These are phyloP conservation scores for Myriosclerotinia duriaeana DNA, from an alignment of 2,329 filamentous ascomycete species.

Conservation along the genomic window DNA sequence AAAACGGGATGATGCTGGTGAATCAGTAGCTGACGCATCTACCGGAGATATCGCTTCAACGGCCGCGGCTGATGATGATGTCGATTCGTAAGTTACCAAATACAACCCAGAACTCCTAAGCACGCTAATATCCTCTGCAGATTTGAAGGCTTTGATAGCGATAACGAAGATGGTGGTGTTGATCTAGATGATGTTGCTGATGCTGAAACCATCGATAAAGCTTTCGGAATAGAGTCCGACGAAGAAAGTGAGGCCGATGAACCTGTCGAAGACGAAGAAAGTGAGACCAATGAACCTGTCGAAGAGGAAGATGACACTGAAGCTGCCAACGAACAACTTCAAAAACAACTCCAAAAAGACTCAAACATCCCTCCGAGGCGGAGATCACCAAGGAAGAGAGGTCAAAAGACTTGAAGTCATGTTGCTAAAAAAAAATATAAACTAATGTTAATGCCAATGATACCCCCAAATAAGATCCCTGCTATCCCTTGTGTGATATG, in stretches of 20 bases:
- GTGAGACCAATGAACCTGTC: conserved; percentile 42
- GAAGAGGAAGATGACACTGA: conserved; percentile 35
- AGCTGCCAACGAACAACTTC: conserved; percentile 36
- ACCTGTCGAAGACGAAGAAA: conserved; percentile 36
- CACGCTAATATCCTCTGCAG: conserved; percentile 24
- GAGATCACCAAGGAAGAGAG: conserved; percentile 38
- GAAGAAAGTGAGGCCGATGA: conserved; percentile 46
- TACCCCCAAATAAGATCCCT: not conserved
- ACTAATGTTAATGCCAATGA: conserved; percentile 19
- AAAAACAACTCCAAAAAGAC: conserved; percentile 33
- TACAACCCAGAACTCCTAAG: not conserved
- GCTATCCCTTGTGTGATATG: not conserved
- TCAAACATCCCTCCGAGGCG: conserved; percentile 27
- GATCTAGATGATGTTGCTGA: conserved; percentile 36
- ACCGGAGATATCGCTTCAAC: conserved; percentile 41
- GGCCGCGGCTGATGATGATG: conserved; percentile 32
- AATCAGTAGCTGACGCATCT: conserved; percentile 45
- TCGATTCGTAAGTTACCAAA: conserved; percentile 31
- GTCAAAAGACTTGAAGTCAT: conserved; percentile 32
- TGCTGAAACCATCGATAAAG: conserved; percentile 38
- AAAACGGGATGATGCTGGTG: conserved; percentile 60
- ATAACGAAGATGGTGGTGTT: conserved; percentile 44
- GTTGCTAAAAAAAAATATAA: not conserved
- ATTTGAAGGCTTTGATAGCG: conserved; percentile 52
- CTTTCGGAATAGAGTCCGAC: conserved; percentile 40